Evolutionary conservation across 768 basidiomycete genomes (phyloP).

Genomic region (Hypholoma sublateritium): DNA sequence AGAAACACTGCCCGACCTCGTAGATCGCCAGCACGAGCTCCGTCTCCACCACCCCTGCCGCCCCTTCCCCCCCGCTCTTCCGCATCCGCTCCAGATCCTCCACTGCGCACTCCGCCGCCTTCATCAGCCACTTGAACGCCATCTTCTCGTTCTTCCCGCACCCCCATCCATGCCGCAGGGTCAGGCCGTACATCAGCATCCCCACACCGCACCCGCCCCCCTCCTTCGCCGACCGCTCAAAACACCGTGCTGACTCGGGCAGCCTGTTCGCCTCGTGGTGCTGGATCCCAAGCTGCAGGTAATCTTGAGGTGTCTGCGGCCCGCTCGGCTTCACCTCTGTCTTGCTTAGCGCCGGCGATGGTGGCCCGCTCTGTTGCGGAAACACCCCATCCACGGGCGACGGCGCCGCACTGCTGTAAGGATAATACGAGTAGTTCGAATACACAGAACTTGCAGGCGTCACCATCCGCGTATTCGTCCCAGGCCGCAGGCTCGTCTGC

Average conservation of each 20-base stretch:
- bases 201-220: conserved; percentile 84
- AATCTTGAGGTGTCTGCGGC: conserved; percentile 56
- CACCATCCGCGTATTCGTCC: neutral
- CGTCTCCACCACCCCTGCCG: conserved; percentile 44
- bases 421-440: conserved; percentile 69
- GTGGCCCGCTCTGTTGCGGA: neutral
- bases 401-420: conserved; percentile 44
- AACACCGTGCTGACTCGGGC: conserved; percentile 65
- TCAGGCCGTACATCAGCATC: conserved; percentile 91
- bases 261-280: conserved; percentile 77
- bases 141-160: conserved; percentile 73
- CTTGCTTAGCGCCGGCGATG: neutral
- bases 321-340: conserved; percentile 3
- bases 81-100: conserved; percentile 69
- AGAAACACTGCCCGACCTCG: conserved; percentile 91
- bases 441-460: conserved; percentile 38
- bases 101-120: conserved; percentile 80
- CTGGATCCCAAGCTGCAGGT: conserved; percentile 73
- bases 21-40: conserved; percentile 89
- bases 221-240: conserved; percentile 74
- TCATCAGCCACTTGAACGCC: conserved; percentile 81
- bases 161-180: conserved; percentile 89
- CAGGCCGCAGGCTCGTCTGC: conserved; percentile 2
- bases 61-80: conserved; percentile 42
- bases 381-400: conserved; percentile 39